Evolutionary conservation across 2,329 filamentous ascomycete genomes (phyloP).

Genomic region (Fusarium verticillioides): DNA sequence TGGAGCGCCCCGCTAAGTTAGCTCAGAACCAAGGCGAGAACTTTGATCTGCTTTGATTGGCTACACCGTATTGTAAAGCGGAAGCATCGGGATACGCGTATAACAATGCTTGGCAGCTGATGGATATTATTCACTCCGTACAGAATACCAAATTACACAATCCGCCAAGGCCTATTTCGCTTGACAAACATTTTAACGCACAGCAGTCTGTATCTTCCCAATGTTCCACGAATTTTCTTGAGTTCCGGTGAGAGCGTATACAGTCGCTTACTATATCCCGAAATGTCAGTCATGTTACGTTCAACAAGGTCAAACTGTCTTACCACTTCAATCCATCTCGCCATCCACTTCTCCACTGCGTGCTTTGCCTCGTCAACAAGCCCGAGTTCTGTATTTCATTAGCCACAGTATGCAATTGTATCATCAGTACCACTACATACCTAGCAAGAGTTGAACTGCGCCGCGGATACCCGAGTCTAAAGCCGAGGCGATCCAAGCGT

Average conservation of each 20-base stretch:
- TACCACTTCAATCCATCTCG: slow-evolving; percentile 23
- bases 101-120: background rate
- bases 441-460: background rate
- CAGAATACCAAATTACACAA: background rate
- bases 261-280: background rate
- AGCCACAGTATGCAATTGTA: background rate
- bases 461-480: slow-evolving; percentile 12
- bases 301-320: fast-evolving
- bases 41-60: background rate
- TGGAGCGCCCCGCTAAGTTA: background rate
- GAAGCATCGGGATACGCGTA: background rate
- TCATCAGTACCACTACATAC: fast-evolving
- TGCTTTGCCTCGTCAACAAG: slow-evolving; percentile 16
- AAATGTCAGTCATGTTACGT: background rate
- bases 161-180: fast-evolving
- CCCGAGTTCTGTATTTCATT: background rate
- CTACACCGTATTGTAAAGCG: background rate
- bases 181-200: background rate
- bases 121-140: too few relatives aligned
- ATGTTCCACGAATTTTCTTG: background rate
- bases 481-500: slow-evolving; percentile 15
- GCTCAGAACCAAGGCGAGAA: background rate
- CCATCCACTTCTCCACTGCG: slow-evolving; percentile 15
- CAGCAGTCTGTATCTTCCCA: too few relatives aligned
- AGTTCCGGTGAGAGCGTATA: background rate